These are phyloP conservation scores for Prunus salicina DNA, from an alignment of 306 rosid species.

Conservation along the genomic window DNA sequence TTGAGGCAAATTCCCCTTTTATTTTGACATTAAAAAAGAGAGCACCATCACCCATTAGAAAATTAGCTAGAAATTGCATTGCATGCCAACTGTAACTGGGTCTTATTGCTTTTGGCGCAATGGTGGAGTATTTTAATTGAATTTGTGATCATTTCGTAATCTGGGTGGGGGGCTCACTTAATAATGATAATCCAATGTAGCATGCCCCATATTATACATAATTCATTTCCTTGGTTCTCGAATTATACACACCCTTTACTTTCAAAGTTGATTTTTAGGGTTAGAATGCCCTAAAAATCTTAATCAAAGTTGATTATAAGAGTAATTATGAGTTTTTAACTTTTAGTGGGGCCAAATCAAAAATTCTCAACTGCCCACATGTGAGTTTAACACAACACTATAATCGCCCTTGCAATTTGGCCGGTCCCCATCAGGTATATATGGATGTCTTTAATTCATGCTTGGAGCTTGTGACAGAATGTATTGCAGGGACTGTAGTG, in stretches of 20 bases:
- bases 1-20: constrained; percentile 8
- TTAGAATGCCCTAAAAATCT: background rate
- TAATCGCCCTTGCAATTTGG: background rate
- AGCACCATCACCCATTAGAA: constrained; percentile 5
- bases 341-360: constrained; percentile 4
- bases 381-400: background rate
- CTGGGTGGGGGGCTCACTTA: constrained; percentile 6
- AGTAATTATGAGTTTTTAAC: background rate
- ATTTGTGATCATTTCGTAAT: constrained; percentile 22
- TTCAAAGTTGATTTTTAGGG: background rate
- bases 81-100: constrained; percentile 43
- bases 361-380: constrained; percentile 5
- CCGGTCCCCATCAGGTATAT: background rate
- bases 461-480: background rate
- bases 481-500: background rate
- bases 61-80: constrained; percentile 24
- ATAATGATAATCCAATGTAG: background rate
- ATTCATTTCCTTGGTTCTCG: background rate
- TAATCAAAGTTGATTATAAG: background rate
- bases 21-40: constrained; percentile 30
- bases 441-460: constrained; percentile 2
- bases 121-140: constrained; percentile 31
- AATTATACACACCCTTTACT: background rate
- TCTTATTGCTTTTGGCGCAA: constrained; percentile 26
- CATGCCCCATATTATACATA: background rate